phyloP scores from a whole-genome alignment of 495 filamentous ascomycete genomes.

The Annulohypoxylon bovei region DNA sequence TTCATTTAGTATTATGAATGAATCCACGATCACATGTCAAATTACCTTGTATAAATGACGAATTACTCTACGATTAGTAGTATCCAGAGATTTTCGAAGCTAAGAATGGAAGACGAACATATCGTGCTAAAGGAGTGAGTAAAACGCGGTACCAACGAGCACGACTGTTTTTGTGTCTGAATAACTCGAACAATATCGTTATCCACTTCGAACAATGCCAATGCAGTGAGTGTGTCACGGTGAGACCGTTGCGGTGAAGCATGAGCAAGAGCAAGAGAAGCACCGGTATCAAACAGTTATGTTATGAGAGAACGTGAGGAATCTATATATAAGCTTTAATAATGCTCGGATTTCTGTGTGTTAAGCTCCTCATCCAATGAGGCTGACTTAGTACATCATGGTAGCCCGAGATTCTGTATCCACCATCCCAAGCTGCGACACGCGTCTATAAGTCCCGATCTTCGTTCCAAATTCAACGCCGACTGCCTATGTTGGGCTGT shows the following conservation, averaged over 20 bases:
- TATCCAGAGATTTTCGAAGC: neutral
- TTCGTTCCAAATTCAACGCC: conserved; percentile 28
- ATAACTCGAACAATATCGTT: conserved; percentile 13
- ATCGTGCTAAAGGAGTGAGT: neutral
- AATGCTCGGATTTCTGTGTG: conserved; percentile 4
- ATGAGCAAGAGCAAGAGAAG: neutral
- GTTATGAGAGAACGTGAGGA: conserved; percentile 6
- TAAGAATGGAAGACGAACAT: neutral
- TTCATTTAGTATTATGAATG: neutral
- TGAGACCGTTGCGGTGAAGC: conserved; percentile 16
- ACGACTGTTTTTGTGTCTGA: conserved; percentile 18
- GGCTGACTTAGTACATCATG: conserved; percentile 14
- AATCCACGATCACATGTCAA: neutral
- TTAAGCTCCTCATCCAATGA: conserved; percentile 23
- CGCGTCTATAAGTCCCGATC: conserved; percentile 29
- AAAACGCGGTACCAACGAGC: conserved; percentile 14
- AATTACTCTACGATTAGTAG: neutral
- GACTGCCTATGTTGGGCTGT: conserved; percentile 11
- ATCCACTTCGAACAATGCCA: conserved; percentile 26
- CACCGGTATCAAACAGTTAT: neutral
- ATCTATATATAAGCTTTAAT: conserved; percentile 33
- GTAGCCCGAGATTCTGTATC: conserved; percentile 1
- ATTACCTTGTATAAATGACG: neutral
- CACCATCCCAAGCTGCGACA: conserved; percentile 13
- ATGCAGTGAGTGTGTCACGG: conserved; percentile 30